These are phyloP conservation scores for Paraurostyla sp. DNA, from an alignment of 73 alveolate species.

Conservation along the genomic window DNA sequence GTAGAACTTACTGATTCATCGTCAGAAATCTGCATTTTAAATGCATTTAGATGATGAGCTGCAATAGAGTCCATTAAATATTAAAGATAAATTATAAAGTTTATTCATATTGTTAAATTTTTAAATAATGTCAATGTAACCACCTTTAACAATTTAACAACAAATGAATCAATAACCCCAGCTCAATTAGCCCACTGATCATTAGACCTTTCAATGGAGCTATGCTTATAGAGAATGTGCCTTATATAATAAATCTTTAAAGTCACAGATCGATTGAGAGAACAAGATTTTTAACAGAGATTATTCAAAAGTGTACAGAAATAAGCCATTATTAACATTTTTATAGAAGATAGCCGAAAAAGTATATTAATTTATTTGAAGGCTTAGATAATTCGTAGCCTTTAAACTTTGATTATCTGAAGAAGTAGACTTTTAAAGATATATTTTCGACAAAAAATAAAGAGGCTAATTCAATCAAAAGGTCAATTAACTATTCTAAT, in stretches of 20 bases:
- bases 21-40: background rate
- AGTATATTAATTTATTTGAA: slow-evolving; percentile 26
- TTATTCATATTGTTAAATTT: too few relatives aligned
- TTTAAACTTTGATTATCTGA: background rate
- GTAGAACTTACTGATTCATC: background rate
- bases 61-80: background rate
- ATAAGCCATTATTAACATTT: too few relatives aligned
- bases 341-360: background rate
- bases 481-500: slow-evolving; percentile 3
- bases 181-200: background rate
- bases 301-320: slow-evolving; percentile 31
- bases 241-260: slow-evolving; percentile 30
- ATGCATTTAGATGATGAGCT: background rate
- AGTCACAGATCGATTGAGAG: slow-evolving; percentile 39
- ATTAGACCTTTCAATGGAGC: slow-evolving; percentile 1
- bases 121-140: too few relatives aligned
- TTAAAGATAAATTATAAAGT: background rate
- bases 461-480: background rate
- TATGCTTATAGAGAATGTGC: slow-evolving; percentile 62
- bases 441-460: slow-evolving; percentile 21
- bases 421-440: slow-evolving; percentile 29
- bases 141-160: too few relatives aligned
- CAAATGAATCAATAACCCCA: background rate
- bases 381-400: slow-evolving; percentile 49
- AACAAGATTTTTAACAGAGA: slow-evolving; percentile 44